These are phyloP conservation scores for Coemansia guatemalensis DNA, from an alignment of 192 early-diverging fungal genomes.

Conservation along the genomic window DNA sequence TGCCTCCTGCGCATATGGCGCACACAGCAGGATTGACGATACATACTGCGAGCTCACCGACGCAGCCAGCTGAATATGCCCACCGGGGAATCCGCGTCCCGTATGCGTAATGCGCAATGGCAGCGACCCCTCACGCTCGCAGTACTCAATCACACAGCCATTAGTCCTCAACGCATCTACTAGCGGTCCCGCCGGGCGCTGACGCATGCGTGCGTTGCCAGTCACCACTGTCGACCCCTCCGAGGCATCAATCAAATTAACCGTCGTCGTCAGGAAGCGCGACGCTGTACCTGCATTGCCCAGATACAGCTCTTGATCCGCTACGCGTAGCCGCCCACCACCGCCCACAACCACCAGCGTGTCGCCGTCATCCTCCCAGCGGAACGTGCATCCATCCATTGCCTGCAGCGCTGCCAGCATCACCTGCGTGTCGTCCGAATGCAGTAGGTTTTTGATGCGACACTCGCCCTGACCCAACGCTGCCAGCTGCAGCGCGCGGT, in stretches of 20 bases:
- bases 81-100: conserved; percentile 74
- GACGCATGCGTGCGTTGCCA: conserved; percentile 97
- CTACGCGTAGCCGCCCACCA: conserved; percentile 70
- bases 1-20: conserved; percentile 81
- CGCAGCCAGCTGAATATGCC: conserved; percentile 85
- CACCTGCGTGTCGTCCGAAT: conserved; percentile 97
- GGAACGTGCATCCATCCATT: conserved; percentile 80
- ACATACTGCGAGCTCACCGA: conserved; percentile 98
- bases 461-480: conserved; percentile 82
- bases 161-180: conserved; percentile 82
- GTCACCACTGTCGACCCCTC: conserved; percentile 66
- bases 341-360: conserved; percentile 83
- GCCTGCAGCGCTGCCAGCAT: conserved; percentile 92
- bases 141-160: conserved; percentile 74
- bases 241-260: conserved; percentile 64
- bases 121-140: conserved; percentile 79
- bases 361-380: conserved; percentile 92
- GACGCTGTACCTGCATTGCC: conserved; percentile 98
- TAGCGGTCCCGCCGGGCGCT: conserved; percentile 89
- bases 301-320: conserved; percentile 79
- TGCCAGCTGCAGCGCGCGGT: conserved; percentile 90
- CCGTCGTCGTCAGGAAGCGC: conserved; percentile 89
- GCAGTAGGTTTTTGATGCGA: conserved; percentile 81
- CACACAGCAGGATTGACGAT: conserved; percentile 92
- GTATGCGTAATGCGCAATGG: conserved; percentile 82